Conservation (phyloP, 2,329 filamentous ascomycete species). For the Dendrostoma leiphaemia region DNA sequence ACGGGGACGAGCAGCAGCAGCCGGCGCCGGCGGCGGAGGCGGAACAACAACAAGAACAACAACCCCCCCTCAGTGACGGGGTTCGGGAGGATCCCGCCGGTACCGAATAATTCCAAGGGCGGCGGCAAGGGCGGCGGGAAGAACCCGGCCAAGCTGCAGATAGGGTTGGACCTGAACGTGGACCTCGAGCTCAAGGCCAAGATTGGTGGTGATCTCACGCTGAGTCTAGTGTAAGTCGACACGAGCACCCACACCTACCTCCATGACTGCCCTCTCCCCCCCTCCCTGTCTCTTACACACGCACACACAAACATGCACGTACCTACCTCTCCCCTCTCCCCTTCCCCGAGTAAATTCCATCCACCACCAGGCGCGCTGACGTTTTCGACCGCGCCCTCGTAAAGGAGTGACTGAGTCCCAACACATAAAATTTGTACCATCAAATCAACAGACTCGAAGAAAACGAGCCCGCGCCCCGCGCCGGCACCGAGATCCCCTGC, state of each 20-base stretch:
- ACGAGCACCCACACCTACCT: neutral
- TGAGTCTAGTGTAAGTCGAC: constrained; percentile 66
- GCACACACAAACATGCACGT: neutral
- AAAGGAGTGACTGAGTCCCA: constrained; percentile 5
- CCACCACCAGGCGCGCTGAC: neutral
- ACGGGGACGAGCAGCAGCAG: constrained; percentile 7
- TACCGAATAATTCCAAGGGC: neutral
- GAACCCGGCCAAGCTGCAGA: constrained; percentile 28
- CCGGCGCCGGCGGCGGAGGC: constrained; percentile 11
- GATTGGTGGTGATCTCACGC: constrained; percentile 72
- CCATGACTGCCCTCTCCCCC: neutral
- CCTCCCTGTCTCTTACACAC: neutral
- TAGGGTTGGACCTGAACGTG: constrained; percentile 63
- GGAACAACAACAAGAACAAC: constrained; percentile 4
- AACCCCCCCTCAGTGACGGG: neutral
- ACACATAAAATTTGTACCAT: neutral
- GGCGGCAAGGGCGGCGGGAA: constrained; percentile 18
- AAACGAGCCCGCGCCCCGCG: constrained; percentile 20
- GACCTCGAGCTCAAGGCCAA: constrained; percentile 79
- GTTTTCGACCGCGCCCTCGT: constrained; percentile 3
- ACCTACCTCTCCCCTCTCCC: neutral
- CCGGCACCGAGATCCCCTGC: constrained; percentile 25
- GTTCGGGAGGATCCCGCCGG: neutral
- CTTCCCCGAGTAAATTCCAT: too few relatives aligned
- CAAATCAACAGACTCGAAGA: constrained; percentile 26